phyloP scores from a whole-genome alignment of 495 filamentous ascomycete genomes.

The Aspergillus bridgeri region DNA sequence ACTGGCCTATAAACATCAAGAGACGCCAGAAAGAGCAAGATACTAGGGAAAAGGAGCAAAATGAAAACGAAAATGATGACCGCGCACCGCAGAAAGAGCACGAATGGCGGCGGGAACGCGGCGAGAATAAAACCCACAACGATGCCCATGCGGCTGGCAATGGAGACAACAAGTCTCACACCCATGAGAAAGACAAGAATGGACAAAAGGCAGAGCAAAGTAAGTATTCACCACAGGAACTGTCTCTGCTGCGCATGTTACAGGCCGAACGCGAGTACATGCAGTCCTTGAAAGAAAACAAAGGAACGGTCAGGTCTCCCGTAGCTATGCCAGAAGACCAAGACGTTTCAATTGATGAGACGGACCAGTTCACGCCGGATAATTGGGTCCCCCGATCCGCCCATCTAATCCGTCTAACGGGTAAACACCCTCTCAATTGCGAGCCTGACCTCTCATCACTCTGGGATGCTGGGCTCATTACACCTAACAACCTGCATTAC shows the following conservation, averaged over 20 bases:
- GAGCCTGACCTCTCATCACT: constrained; percentile 21
- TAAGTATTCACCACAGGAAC: constrained; percentile 18
- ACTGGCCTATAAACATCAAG: constrained; percentile 14
- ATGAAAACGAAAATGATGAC: background rate
- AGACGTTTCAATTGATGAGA: constrained; percentile 35
- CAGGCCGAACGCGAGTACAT: constrained; percentile 23
- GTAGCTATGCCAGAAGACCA: background rate
- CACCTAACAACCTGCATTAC: constrained; percentile 54
- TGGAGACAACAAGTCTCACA: too few relatives aligned
- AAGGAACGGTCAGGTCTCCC: constrained; percentile 24
- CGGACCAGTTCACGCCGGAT: constrained; percentile 31
- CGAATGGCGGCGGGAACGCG: too few relatives aligned
- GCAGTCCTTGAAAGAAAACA: constrained; percentile 21
- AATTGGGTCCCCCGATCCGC: constrained; percentile 29
- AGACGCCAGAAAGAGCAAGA: constrained; percentile 4
- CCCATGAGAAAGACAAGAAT: background rate
- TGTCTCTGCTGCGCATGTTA: constrained; percentile 20
- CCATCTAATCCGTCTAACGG: constrained; percentile 30
- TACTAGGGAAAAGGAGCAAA: too few relatives aligned
- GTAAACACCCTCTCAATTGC: constrained; percentile 34
- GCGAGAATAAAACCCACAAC: too few relatives aligned
- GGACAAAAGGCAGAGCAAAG: background rate
- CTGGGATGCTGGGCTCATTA: constrained; percentile 38
- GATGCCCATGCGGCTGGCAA: too few relatives aligned
- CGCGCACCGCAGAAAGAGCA: too few relatives aligned